A percentile compares a stretch with the other conserved stretches of the same genome.
These are phyloP conservation scores for Hypomontagnella monticulosa DNA, from an alignment of 495 filamentous ascomycete species.

Conservation along the genomic window DNA sequence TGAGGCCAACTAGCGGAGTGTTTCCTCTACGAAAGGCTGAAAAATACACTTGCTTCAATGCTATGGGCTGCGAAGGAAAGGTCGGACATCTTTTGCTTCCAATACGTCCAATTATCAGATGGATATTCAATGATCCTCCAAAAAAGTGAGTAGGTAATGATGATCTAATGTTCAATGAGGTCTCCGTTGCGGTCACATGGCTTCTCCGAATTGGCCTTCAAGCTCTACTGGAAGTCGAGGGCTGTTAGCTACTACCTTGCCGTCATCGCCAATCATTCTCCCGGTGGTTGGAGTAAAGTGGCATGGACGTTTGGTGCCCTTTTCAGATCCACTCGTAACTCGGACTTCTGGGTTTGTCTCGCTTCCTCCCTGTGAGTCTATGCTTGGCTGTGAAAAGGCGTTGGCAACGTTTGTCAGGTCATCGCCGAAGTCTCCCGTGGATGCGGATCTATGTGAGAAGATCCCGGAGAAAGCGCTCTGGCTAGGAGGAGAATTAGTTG, in stretches of 20 bases:
- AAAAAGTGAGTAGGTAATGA: constrained; percentile 6
- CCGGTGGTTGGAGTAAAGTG: constrained; percentile 57
- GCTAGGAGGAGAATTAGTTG: constrained; percentile 40
- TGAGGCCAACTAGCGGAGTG: background rate
- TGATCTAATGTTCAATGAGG: background rate
- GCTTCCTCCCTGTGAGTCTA: constrained; percentile 16
- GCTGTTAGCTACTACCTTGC: constrained; percentile 49
- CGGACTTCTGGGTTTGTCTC: constrained; percentile 27
- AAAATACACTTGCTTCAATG: constrained; percentile 25
- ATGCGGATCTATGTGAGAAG: constrained; percentile 42
- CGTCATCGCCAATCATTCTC: constrained; percentile 53
- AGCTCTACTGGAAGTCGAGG: constrained; percentile 40
- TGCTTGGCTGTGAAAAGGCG: constrained; percentile 30
- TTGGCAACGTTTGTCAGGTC: constrained; percentile 37
- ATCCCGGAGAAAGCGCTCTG: constrained; percentile 38
- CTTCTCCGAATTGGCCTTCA: constrained; percentile 26
- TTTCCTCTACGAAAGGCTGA: background rate
- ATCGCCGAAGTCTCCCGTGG: constrained; percentile 40
- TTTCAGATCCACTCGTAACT: constrained; percentile 30
- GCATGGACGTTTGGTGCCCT: constrained; percentile 51
- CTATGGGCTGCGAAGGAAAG: constrained; percentile 5
- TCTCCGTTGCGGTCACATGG: constrained; percentile 13
- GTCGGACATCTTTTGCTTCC: constrained; percentile 2
- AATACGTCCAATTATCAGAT: constrained; percentile 36
- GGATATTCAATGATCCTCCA: constrained; percentile 40